These are phyloP conservation scores for Mycena kentingensis DNA, from an alignment of 768 basidiomycete genomes.

Conservation along the genomic window DNA sequence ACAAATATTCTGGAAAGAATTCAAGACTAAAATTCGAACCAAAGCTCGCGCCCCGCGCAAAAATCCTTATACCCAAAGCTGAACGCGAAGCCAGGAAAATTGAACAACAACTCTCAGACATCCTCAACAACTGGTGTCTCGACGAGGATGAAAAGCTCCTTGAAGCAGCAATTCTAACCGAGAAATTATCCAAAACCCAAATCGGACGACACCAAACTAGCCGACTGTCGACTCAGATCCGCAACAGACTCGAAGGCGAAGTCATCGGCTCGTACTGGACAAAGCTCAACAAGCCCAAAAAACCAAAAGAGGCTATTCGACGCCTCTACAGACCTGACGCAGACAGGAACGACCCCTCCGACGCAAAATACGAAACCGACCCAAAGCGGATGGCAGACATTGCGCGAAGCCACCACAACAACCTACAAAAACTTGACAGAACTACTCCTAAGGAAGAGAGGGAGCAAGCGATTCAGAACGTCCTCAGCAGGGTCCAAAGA, in stretches of 20 bases:
- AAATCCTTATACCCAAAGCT: neutral
- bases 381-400: too few relatives aligned
- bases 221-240: neutral
- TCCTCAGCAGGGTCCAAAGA: too few relatives aligned
- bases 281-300: neutral
- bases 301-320: neutral
- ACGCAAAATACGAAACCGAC: too few relatives aligned
- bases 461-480: too few relatives aligned
- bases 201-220: neutral
- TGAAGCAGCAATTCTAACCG: neutral
- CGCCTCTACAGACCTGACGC: too few relatives aligned
- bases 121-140: neutral
- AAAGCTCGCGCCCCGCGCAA: conserved; percentile 2
- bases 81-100: neutral
- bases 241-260: conserved; percentile 3
- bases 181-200: neutral
- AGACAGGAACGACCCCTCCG: too few relatives aligned
- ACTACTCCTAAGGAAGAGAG: too few relatives aligned
- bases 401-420: too few relatives aligned
- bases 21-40: neutral
- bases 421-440: too few relatives aligned
- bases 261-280: conserved; percentile 3
- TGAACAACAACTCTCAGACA: neutral
- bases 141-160: neutral
- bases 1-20: conserved; percentile 1